Conservation (phyloP, 2,329 filamentous ascomycete species). For the Xylogone sp. region DNA sequence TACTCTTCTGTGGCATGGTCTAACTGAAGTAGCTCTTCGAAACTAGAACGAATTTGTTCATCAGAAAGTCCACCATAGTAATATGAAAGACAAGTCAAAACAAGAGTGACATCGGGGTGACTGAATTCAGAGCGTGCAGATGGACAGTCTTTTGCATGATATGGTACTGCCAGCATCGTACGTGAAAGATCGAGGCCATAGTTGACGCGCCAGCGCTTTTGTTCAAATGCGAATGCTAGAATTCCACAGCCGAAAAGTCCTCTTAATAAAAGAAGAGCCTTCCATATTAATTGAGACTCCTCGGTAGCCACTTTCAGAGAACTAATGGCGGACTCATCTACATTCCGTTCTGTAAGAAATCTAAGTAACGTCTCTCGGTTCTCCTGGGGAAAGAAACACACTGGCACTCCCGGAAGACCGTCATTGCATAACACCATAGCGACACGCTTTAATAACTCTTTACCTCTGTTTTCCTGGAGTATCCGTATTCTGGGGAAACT, state of each 20-base stretch:
- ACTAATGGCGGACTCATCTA: background rate
- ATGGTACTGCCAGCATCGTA: constrained; percentile 54
- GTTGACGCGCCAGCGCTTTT: constrained; percentile 63
- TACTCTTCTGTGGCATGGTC: constrained; percentile 53
- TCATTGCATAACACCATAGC: constrained; percentile 37
- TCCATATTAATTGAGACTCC: constrained; percentile 15
- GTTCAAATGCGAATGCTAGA: constrained; percentile 45
- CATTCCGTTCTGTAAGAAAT: constrained; percentile 3
- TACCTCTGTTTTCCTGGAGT: constrained; percentile 31
- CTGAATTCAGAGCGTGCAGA: constrained; percentile 55
- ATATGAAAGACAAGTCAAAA: constrained; percentile 51
- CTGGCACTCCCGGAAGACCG: constrained; percentile 41
- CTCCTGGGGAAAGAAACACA: constrained; percentile 4
- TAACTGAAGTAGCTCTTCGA: constrained; percentile 43
- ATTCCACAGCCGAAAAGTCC: constrained; percentile 55
- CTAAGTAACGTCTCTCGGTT: constrained; percentile 1
- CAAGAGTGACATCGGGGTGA: constrained; percentile 55
- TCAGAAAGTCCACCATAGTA: constrained; percentile 53
- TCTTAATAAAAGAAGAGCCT: constrained; percentile 43
- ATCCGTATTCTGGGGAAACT: constrained; percentile 48
- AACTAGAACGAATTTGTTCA: constrained; percentile 41
- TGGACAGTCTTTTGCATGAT: constrained; percentile 55
- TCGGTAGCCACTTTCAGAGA: background rate
- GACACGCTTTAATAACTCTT: constrained; percentile 28
- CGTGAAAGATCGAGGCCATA: constrained; percentile 51